Base-by-base conservation (phyloP, 306 rosid species). In the Parietaria judaica region DNA sequence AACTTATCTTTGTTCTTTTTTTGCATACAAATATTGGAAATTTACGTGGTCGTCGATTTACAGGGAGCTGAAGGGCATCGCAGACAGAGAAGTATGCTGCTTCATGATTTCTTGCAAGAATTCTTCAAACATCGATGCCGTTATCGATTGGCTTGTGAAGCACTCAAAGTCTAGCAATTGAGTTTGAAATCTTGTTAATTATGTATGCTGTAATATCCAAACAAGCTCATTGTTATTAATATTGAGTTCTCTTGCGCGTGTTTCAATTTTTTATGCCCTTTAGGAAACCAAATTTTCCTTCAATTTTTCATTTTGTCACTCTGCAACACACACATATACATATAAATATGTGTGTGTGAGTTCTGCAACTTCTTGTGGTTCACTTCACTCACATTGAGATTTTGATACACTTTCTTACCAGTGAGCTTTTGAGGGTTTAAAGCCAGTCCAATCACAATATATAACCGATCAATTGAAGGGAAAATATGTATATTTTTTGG, bases 21-120 rank as follows among this genome's bases (percentile, higher is more conserved):
- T 23, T 23, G 31, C 31, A 23, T 23, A 23, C 31, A 23, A 23
- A 23, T 23, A 23, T 23, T 23, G 31, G 31, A 23, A 23, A 23
- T 23, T 23, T 23, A 23, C 31, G 3, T 41, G 9, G 45, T 41
- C 9, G 45, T 8, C 9, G 9, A 8, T 41, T 49, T 77, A 74
- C 83, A 80, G 88, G 80, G 88, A 51, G 34, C 79, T 90, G 16
- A 80, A 79, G 77, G 81, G 83, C 43, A 68, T 90, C 58, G 66
- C 64, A 5, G 78, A 72, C 46, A 73, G 81, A 68, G 87, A 89
- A 70, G 85, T 86, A 65, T 79, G 86, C 66, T 90, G 88, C 79
- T 83, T 57, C 80, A 80, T 86, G 86, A 75, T 83, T 62, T 84
- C 96, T 1, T 81, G 87, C 83, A 79, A 84, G 82, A 87, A 68